A percentile compares a stretch with the other conserved stretches of the same genome.
Evolutionary conservation across 345 rosid species (phyloP).

Genomic region (Aegle marmelos): DNA sequence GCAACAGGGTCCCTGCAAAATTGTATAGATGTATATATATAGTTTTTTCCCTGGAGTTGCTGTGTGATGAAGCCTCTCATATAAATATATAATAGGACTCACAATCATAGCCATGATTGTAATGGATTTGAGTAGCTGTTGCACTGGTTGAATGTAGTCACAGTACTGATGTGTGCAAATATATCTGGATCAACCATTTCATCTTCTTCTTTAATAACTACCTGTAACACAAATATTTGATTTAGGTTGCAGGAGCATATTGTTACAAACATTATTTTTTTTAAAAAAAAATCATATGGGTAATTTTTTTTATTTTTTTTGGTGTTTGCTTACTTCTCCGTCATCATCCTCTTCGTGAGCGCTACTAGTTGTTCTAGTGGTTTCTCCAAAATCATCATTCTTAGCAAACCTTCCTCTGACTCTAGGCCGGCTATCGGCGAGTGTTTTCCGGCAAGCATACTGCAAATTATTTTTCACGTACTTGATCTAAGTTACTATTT

Average conservation of each 20-base stretch:
- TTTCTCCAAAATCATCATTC: constrained; percentile 75
- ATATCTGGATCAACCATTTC: constrained; percentile 74
- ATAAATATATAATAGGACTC: constrained; percentile 11
- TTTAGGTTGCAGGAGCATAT: background rate
- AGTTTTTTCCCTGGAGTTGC: background rate
- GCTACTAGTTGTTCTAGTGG: constrained; percentile 40
- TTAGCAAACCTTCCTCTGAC: constrained; percentile 95
- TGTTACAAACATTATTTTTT: background rate
- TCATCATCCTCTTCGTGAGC: constrained; percentile 77
- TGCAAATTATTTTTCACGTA: constrained; percentile 18
- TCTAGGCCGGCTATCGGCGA: constrained; percentile 92
- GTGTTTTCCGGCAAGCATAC: constrained; percentile 94
- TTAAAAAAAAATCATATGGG: too few relatives aligned
- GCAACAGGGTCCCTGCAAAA: constrained; percentile 34
- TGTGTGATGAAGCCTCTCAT: constrained; percentile 22
- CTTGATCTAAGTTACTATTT: background rate
- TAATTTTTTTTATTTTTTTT: too few relatives aligned
- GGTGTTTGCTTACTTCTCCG: constrained; percentile 49
- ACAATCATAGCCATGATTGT: constrained; percentile 73
- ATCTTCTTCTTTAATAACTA: constrained; percentile 67
- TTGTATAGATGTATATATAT: too few relatives aligned
- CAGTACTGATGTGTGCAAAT: constrained; percentile 80
- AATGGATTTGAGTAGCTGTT: constrained; percentile 53
- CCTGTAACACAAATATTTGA: constrained; percentile 29
- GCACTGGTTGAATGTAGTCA: constrained; percentile 75